Base-by-base conservation (phyloP, 768 basidiomycete species). In the Russula sp. region DNA sequence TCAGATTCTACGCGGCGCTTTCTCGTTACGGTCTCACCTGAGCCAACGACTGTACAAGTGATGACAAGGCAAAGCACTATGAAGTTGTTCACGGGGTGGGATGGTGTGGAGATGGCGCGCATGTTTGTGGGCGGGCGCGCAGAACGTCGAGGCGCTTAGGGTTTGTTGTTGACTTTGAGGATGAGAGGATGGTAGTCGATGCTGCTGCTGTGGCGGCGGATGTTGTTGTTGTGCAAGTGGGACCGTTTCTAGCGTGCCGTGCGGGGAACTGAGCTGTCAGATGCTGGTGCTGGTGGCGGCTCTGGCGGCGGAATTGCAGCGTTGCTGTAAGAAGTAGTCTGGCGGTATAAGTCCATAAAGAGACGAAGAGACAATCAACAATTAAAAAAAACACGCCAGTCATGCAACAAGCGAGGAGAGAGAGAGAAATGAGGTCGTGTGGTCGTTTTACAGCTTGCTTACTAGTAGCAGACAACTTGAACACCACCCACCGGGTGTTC, bases 31-130 rank as follows among this genome's bases (percentile, higher is more conserved):
- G n/a, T n/a, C n/a, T n/a, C n/a, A n/a, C n/a, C n/a, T n/a, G n/a
- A n/a, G n/a, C n/a, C n/a, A n/a, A n/a, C n/a, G n/a, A n/a, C n/a
- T n/a, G n/a, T n/a, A n/a, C n/a, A n/a, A n/a, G n/a, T n/a, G n/a
- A n/a, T n/a, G n/a, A n/a, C n/a, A n/a, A n/a, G n/a, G n/a, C n/a
- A n/a, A n/a, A n/a, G n/a, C n/a, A n/a, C n/a, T n/a, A n/a, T n/a
- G n/a, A n/a, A n/a, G n/a, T n/a, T n/a, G n/a, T 73, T 93, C 90
- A 41, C 88, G 76, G 3, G 89, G 91, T 2, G 90, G 90, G 36
- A 93, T 92, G 2, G 88, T 84, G 70, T 93, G 90, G 2, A 93
- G 74, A 70, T 93, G 89, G 71, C 93, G 91, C 0, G 90, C 90
- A 77, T 92, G 89, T 66, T 87, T 90, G 73, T 93, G 91, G 1